These are phyloP conservation scores for Anthracocystis panici-leucophaei DNA, from an alignment of 1,284 basidiomycete genomes.

Conservation along the genomic window DNA sequence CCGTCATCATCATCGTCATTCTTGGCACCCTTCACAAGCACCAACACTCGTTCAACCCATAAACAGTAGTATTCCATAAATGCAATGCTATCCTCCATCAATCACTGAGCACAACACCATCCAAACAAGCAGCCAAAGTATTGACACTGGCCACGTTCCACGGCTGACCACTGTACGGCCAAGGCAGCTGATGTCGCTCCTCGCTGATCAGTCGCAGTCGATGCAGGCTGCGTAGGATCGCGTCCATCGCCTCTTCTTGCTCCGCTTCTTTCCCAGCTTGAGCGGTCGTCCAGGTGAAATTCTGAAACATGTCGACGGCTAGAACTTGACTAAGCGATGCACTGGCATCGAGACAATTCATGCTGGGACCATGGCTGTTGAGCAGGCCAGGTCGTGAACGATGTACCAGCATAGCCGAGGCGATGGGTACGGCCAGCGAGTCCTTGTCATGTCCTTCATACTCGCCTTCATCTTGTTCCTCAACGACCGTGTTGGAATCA, in stretches of 20 bases:
- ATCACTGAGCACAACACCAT: slow-evolving; percentile 3
- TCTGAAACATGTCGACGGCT: slow-evolving; percentile 21
- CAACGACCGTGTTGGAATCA: too few relatives aligned
- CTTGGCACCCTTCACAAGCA: neutral
- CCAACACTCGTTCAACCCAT: neutral
- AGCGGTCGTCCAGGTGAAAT: neutral
- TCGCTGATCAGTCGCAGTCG: slow-evolving; percentile 34
- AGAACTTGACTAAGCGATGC: slow-evolving; percentile 8
- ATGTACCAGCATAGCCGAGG: slow-evolving; percentile 25
- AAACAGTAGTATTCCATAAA: neutral
- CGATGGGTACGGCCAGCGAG: slow-evolving; percentile 1
- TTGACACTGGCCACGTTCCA: slow-evolving; percentile 35
- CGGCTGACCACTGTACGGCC: slow-evolving; percentile 17
- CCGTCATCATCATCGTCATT: neutral
- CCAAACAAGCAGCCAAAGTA: slow-evolving; percentile 18
- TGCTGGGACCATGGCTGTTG: slow-evolving; percentile 3
- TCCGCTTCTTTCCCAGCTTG: neutral
- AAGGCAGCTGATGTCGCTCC: slow-evolving; percentile 27
- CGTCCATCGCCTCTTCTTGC: slow-evolving; percentile 8
- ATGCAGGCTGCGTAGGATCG: slow-evolving; percentile 23
- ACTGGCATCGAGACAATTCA: neutral
- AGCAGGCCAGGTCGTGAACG: slow-evolving; percentile 3
- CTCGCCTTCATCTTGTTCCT: neutral
- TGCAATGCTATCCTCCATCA: neutral
- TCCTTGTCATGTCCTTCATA: neutral